Percentiles rank a stretch among this genome's conserved stretches.
Conservation (phyloP, 768 basidiomycete genomes). For the Mycena metata region DNA sequence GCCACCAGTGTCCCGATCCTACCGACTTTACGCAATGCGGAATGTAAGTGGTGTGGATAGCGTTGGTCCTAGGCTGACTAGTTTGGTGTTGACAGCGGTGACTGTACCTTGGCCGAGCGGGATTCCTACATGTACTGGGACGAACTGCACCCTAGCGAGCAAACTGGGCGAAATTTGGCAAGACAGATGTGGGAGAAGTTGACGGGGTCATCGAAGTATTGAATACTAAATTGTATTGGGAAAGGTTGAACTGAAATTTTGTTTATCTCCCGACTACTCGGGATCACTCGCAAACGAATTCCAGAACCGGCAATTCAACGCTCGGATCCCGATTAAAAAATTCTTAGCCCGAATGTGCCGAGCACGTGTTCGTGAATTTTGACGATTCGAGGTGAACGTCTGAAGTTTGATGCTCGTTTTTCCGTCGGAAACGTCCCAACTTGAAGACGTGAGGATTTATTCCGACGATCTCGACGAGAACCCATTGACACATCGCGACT, state of each 20-base stretch:
- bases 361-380: too few species aligned
- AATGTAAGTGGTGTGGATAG: slow-evolving; percentile 18
- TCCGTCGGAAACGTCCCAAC: too few species aligned
- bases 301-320: not conserved
- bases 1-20: slow-evolving; percentile 42
- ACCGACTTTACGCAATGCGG: slow-evolving; percentile 33
- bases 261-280: not conserved
- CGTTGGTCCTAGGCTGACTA: not conserved
- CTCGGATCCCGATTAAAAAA: not conserved
- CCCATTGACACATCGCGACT: too few species aligned
- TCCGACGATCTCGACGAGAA: too few species aligned
- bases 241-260: not conserved
- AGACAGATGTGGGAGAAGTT: slow-evolving; percentile 32
- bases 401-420: too few species aligned
- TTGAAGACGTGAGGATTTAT: too few species aligned
- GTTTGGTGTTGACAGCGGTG: slow-evolving; percentile 25
- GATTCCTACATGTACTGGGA: slow-evolving; percentile 43
- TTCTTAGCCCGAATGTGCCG: too few species aligned
- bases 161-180: slow-evolving; percentile 40
- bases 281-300: not conserved
- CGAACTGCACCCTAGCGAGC: slow-evolving; percentile 34
- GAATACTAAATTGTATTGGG: not conserved
- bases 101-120: slow-evolving; percentile 38
- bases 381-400: too few species aligned
- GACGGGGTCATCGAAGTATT: slow-evolving; percentile 30